These are phyloP conservation scores for Lichtheimia ornata DNA, from an alignment of 371 early-diverging fungal genomes.

Conservation along the genomic window DNA sequence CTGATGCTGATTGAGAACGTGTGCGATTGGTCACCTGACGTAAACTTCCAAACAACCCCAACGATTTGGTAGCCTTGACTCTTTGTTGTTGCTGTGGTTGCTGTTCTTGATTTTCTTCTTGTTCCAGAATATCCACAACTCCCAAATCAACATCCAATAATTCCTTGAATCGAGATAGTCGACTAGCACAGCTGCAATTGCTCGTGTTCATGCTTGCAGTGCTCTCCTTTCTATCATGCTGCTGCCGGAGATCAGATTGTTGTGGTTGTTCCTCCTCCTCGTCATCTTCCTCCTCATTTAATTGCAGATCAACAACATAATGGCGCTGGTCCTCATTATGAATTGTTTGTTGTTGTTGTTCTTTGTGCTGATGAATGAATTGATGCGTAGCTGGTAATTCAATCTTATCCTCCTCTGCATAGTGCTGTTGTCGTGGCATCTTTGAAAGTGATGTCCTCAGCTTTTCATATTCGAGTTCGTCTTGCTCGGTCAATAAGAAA, in stretches of 20 bases:
- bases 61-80: conserved; percentile 11
- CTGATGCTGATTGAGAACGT: conserved; percentile 16
- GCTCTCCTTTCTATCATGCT: neutral
- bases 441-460: conserved; percentile 16
- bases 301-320: no score
- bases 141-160: conserved; percentile 7
- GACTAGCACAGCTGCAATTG: conserved; percentile 1
- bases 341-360: neutral
- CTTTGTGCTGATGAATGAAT: neutral
- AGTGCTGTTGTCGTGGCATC: neutral
- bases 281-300: neutral
- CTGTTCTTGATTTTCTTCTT: neutral
- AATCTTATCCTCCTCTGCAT: neutral
- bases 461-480: conserved; percentile 36
- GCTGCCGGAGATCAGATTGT: no score
- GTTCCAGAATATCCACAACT: neutral
- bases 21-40: conserved; percentile 17
- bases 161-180: conserved; percentile 13
- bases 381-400: neutral
- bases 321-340: neutral
- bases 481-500: conserved; percentile 41
- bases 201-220: neutral
- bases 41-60: conserved; percentile 21
- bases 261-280: neutral
- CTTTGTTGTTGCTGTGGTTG: neutral